A percentile compares a stretch with the other conserved stretches of the same genome.
Conservation (phyloP, 495 filamentous ascomycete species). For the Schizothecium vesticola region DNA sequence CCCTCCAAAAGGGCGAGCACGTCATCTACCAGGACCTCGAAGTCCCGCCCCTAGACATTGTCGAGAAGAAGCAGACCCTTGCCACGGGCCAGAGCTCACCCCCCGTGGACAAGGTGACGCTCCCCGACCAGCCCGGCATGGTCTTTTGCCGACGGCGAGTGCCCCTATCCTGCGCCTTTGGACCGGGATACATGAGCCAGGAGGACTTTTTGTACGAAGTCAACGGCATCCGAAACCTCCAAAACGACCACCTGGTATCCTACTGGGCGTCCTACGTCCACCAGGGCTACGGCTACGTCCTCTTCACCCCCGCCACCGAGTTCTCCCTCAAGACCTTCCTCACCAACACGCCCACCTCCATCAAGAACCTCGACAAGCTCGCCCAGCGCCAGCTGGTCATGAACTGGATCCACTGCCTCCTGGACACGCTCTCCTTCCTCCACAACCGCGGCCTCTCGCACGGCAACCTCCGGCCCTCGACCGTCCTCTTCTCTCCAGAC, state of each 20-base stretch:
- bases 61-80: slow-evolving; percentile 52
- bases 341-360: slow-evolving; percentile 55
- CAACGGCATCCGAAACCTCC: slow-evolving; percentile 54
- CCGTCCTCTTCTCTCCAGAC: slow-evolving; percentile 65
- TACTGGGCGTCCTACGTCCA: slow-evolving; percentile 76
- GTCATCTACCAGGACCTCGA: slow-evolving; percentile 71
- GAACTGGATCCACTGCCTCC: slow-evolving; percentile 84
- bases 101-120: slow-evolving; percentile 61
- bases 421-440: slow-evolving; percentile 69
- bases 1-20: slow-evolving; percentile 64
- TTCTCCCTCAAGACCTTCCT: slow-evolving; percentile 74
- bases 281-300: slow-evolving; percentile 63
- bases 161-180: slow-evolving; percentile 47
- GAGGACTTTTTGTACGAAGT: slow-evolving; percentile 69
- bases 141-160: slow-evolving; percentile 69
- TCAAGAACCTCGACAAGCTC: slow-evolving; percentile 68
- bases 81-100: slow-evolving; percentile 34
- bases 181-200: slow-evolving; percentile 52
- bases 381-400: slow-evolving; percentile 64
- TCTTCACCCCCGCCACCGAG: slow-evolving; percentile 72
- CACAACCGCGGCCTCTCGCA: slow-evolving; percentile 70
- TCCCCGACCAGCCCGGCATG: slow-evolving; percentile 53
- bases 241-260: slow-evolving; percentile 76
- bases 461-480: slow-evolving; percentile 77
- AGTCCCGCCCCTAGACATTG: slow-evolving; percentile 67